Conservation (phyloP, 2,329 filamentous ascomycete species). For the Xylariaceae sp. region DNA sequence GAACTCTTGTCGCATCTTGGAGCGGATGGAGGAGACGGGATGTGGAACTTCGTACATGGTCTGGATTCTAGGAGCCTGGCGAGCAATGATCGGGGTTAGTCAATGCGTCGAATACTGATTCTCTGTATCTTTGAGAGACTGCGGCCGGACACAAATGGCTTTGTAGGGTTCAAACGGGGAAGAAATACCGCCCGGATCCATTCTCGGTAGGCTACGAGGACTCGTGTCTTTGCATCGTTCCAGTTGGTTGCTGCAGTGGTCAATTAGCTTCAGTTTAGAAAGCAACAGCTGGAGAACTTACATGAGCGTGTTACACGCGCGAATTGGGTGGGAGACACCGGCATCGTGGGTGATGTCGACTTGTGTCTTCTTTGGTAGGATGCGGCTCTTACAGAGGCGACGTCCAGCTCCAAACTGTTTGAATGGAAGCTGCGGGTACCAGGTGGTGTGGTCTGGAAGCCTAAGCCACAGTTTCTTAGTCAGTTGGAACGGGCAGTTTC, state of each 20-base stretch:
- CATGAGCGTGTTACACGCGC: slow-evolving; percentile 76
- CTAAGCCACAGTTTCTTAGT: slow-evolving; percentile 25
- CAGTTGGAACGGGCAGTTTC: slow-evolving; percentile 11
- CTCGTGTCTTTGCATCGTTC: slow-evolving; percentile 81
- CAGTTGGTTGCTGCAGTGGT: slow-evolving; percentile 70
- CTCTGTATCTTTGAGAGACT: not conserved
- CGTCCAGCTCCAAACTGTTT: slow-evolving; percentile 28
- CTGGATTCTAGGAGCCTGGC: slow-evolving; percentile 93
- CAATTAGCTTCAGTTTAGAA: slow-evolving; percentile 30
- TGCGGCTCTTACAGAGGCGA: slow-evolving; percentile 22
- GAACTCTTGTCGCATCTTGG: slow-evolving; percentile 94
- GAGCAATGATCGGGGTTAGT: slow-evolving; percentile 9
- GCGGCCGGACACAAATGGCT: not conserved
- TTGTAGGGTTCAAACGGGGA: slow-evolving; percentile 6
- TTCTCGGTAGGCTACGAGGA: slow-evolving; percentile 84
- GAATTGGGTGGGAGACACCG: slow-evolving; percentile 90
- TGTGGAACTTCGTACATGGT: slow-evolving; percentile 93
- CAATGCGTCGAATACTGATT: not conserved
- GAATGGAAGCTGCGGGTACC: slow-evolving; percentile 16
- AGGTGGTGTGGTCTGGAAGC: slow-evolving; percentile 10
- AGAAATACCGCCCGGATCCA: slow-evolving; percentile 91
- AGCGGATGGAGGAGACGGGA: slow-evolving; percentile 81
- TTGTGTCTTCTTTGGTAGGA: slow-evolving; percentile 25
- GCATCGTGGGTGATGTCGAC: slow-evolving; percentile 57
- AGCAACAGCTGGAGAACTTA: slow-evolving; percentile 41